Conservation (phyloP, 2,329 filamentous ascomycete genomes). For the Atkinsonella texensis region DNA sequence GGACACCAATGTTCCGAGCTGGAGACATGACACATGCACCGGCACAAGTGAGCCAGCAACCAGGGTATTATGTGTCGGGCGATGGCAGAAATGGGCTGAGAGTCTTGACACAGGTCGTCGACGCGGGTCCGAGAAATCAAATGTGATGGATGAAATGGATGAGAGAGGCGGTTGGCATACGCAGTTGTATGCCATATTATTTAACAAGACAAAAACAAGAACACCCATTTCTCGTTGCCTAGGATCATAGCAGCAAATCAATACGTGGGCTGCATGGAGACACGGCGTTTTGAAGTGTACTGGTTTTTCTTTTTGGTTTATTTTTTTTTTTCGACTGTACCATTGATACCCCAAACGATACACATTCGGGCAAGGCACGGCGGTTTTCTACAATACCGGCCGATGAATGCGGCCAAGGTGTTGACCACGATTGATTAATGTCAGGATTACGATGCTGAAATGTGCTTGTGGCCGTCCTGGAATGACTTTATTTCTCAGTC, state of each 20-base stretch:
- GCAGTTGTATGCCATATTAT: background rate
- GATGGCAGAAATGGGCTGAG: slow-evolving; percentile 21
- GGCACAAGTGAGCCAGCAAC: slow-evolving; percentile 16
- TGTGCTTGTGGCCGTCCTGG: background rate
- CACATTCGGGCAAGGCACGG: background rate
- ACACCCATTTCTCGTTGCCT: background rate
- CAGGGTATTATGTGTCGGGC: slow-evolving; percentile 21
- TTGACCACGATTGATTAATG: background rate
- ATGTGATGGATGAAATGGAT: slow-evolving; percentile 12
- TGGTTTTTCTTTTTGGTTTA: background rate
- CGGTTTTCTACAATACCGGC: background rate
- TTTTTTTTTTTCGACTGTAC: background rate
- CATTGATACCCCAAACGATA: slow-evolving; percentile 1
- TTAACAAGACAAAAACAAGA: background rate
- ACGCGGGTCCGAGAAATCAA: slow-evolving; percentile 16
- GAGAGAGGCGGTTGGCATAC: too few relatives aligned
- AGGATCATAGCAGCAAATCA: background rate
- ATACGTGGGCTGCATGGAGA: background rate
- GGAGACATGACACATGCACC: slow-evolving; percentile 18
- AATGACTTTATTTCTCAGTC: background rate
- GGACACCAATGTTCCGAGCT: slow-evolving; percentile 21
- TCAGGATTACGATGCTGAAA: background rate
- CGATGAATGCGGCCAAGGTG: background rate
- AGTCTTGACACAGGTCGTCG: slow-evolving; percentile 18
- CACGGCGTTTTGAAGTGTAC: background rate